Conservation (phyloP, 108 stramenopile species). For the Fistulifera pelliculosa region DNA sequence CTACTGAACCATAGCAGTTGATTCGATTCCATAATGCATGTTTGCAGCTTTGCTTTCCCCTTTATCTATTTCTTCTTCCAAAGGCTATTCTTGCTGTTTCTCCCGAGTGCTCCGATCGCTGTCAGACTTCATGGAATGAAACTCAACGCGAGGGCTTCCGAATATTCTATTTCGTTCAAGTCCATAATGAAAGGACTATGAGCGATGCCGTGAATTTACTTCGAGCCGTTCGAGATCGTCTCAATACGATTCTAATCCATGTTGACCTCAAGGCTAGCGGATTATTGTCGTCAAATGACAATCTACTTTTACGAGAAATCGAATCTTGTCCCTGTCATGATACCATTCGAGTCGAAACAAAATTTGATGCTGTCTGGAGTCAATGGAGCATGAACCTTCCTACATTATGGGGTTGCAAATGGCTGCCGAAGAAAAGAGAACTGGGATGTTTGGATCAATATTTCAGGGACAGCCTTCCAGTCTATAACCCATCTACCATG, state of each 20-base stretch:
- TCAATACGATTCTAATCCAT: slow-evolving; percentile 66
- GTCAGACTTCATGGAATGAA: no score
- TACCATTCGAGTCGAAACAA: slow-evolving; percentile 26
- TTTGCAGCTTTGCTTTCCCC: no score
- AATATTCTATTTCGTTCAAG: slow-evolving; percentile 69
- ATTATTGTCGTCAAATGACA: not conserved
- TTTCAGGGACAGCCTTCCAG: slow-evolving; percentile 78
- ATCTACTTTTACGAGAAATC: slow-evolving; percentile 35
- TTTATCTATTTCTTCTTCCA: no score
- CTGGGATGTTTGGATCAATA: slow-evolving; percentile 79
- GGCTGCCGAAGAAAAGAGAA: slow-evolving; percentile 19
- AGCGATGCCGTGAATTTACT: slow-evolving; percentile 55
- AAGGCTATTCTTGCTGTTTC: no score
- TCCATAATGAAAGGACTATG: slow-evolving; percentile 74
- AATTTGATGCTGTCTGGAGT: slow-evolving; percentile 50
- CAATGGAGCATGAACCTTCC: slow-evolving; percentile 85
- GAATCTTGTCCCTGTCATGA: slow-evolving; percentile 38
- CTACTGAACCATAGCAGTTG: no score
- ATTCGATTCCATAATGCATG: no score
- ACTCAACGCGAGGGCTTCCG: slow-evolving; percentile 13
- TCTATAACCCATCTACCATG: slow-evolving; percentile 53
- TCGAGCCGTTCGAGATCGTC: slow-evolving; percentile 54
- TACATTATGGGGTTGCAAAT: slow-evolving; percentile 71
- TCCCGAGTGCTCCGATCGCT: no score
- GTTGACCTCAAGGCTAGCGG: slow-evolving; percentile 47